Conservation (phyloP, 148 eudicot species). For the Cornus suecica region DNA sequence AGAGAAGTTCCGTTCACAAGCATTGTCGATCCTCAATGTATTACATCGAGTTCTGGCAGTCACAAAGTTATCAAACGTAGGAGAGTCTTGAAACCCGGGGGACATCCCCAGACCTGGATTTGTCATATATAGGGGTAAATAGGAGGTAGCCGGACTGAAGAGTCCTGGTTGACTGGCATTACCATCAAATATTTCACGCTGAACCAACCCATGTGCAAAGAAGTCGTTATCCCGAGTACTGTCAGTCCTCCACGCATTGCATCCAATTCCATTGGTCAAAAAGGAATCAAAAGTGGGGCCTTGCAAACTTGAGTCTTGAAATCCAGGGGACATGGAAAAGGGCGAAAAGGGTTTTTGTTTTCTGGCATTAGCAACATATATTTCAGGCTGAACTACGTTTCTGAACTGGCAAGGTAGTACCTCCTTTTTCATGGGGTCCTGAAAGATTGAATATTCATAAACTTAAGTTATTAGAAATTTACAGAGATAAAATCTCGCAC, state of each 20-base stretch:
- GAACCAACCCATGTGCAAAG: too few species aligned
- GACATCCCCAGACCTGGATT: not conserved
- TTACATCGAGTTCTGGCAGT: slow-evolving; percentile 17
- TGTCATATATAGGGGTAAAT: not conserved
- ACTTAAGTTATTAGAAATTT: slow-evolving; percentile 15
- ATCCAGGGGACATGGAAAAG: not conserved
- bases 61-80: slow-evolving; percentile 9
- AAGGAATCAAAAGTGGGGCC: slow-evolving; percentile 12
- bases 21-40: slow-evolving; percentile 12
- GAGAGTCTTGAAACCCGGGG: not conserved
- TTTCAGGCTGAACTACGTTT: slow-evolving; percentile 15
- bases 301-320: slow-evolving; percentile 5
- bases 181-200: slow-evolving; percentile 10
- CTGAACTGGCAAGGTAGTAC: slow-evolving; percentile 20
- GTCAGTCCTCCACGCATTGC: slow-evolving; percentile 14
- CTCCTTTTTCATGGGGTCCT: slow-evolving; percentile 26
- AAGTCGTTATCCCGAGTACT: slow-evolving; percentile 8
- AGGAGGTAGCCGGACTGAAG: slow-evolving; percentile 3
- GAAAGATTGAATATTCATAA: slow-evolving; percentile 1
- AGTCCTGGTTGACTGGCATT: slow-evolving; percentile 20
- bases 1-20: not conserved
- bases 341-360: slow-evolving; percentile 13
- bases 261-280: slow-evolving; percentile 15
- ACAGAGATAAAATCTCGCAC: not conserved
- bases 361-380: slow-evolving; percentile 11